Evolutionary conservation across 371 early-diverging fungal genomes (phyloP).

Genomic region (Mucor sp.): DNA sequence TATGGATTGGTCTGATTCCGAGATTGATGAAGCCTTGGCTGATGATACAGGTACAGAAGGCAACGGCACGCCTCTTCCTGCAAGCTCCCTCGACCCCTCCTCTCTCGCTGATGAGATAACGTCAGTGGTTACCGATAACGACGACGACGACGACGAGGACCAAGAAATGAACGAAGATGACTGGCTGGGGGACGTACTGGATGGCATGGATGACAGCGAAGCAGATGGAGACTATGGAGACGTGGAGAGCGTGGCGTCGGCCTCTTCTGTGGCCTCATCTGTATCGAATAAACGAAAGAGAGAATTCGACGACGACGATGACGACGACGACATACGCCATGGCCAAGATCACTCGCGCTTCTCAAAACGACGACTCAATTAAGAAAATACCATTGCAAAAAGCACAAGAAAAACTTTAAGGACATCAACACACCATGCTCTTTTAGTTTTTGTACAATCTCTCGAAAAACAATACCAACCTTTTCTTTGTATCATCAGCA

Average conservation of each 20-base stretch:
- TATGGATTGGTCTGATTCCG: constrained; percentile 57
- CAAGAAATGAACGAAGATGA: not conserved
- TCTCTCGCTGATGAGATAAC: not conserved
- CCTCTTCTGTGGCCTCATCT: not conserved
- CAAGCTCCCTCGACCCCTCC: not conserved
- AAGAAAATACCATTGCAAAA: not conserved
- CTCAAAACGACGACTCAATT: not conserved
- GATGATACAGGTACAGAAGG: constrained; percentile 5
- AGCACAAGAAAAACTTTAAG: too few relatives aligned
- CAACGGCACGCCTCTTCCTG: not conserved
- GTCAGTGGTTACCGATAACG: not conserved
- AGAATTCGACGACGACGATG: not conserved
- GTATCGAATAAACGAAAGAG: not conserved
- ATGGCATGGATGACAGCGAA: not conserved
- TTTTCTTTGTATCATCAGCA: too few relatives aligned
- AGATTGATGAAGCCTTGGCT: constrained; percentile 53
- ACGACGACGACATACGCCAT: too few relatives aligned
- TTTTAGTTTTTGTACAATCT: too few relatives aligned
- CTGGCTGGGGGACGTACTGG: not conserved
- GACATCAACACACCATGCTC: too few relatives aligned
- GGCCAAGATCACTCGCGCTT: not conserved
- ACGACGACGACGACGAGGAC: not conserved
- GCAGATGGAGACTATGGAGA: not conserved
- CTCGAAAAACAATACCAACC: too few relatives aligned
- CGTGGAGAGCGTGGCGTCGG: not conserved